Percentiles rank a stretch among this genome's conserved stretches.
These are phyloP conservation scores for Torrubiellomyces zombiae DNA, from an alignment of 2,329 filamentous ascomycete genomes.

Conservation along the genomic window DNA sequence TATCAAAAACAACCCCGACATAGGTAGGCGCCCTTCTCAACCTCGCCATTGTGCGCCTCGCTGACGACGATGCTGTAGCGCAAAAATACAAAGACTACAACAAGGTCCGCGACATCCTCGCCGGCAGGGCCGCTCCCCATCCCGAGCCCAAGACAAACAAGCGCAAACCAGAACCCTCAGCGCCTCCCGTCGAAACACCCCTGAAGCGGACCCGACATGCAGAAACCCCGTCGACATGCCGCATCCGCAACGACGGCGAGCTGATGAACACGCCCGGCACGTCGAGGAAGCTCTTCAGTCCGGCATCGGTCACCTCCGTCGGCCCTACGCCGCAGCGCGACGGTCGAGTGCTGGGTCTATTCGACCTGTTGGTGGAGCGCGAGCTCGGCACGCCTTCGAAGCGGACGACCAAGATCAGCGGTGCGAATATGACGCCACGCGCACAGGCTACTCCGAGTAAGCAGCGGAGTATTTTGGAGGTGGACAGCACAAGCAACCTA, in stretches of 20 bases:
- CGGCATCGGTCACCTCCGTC: conserved; percentile 41
- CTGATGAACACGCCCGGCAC: conserved; percentile 38
- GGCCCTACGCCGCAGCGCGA: conserved; percentile 70
- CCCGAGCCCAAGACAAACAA: conserved; percentile 17
- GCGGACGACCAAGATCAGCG: conserved; percentile 11
- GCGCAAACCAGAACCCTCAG: conserved; percentile 22
- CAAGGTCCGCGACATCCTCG: conserved; percentile 41
- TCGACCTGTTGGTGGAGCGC: conserved; percentile 47
- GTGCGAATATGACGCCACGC: conserved; percentile 4
- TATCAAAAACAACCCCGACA: conserved; percentile 56
- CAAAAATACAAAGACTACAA: conserved; percentile 66
- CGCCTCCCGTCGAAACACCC: conserved; percentile 25
- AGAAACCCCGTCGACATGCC: conserved; percentile 29
- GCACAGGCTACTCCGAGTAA: conserved; percentile 31
- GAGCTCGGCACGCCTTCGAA: conserved; percentile 33
- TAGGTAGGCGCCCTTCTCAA: conserved; percentile 33
- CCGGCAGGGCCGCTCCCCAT: conserved; percentile 31
- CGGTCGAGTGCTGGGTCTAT: conserved; percentile 59
- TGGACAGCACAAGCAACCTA: conserved; percentile 15
- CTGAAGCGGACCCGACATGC: conserved; percentile 31
- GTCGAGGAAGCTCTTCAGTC: conserved; percentile 42
- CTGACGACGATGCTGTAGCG: conserved; percentile 23
- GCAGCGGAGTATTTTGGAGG: conserved; percentile 14
- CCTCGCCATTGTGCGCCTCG: neutral
- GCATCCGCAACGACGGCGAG: conserved; percentile 21